phyloP scores from a whole-genome alignment of 2,329 filamentous ascomycete genomes.

The Westerdykella aurantiaca region DNA sequence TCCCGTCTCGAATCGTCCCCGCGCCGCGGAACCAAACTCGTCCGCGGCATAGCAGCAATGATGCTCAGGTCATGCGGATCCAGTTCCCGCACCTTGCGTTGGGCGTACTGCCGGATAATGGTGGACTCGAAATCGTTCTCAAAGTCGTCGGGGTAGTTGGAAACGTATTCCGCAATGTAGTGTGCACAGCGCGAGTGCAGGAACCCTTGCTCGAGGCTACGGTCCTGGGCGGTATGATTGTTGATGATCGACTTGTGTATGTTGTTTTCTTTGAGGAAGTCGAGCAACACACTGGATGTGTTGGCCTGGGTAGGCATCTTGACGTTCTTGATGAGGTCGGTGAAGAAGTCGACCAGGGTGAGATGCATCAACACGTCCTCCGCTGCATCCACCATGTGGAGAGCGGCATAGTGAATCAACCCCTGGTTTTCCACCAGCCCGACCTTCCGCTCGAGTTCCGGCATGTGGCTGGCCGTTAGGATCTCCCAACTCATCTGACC shows the following conservation, averaged over 20 bases:
- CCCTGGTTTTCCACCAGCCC: slow-evolving; percentile 31
- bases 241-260: slow-evolving; percentile 48
- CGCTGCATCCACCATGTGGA: slow-evolving; percentile 51
- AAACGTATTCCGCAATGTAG: slow-evolving; percentile 54
- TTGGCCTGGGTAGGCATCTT: slow-evolving; percentile 13
- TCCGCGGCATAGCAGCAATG: slow-evolving; percentile 53
- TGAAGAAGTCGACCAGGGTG: slow-evolving; percentile 54
- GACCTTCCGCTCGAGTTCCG: slow-evolving; percentile 46
- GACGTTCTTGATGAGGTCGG: slow-evolving; percentile 46
- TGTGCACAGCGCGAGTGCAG: slow-evolving; percentile 51
- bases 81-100: slow-evolving; percentile 47
- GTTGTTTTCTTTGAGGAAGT: slow-evolving; percentile 48
- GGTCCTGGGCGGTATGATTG: slow-evolving; percentile 46
- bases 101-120: slow-evolving; percentile 45
- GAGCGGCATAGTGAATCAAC: slow-evolving; percentile 51
- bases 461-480: slow-evolving; percentile 47
- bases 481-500: slow-evolving; percentile 52
- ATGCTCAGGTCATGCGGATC: slow-evolving; percentile 53
- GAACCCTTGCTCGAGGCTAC: slow-evolving; percentile 49
- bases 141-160: slow-evolving; percentile 51
- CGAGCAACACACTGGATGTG: slow-evolving; percentile 40
- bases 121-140: slow-evolving; percentile 43
- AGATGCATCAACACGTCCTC: slow-evolving; percentile 57
- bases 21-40: slow-evolving; percentile 45
- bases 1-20: slow-evolving; percentile 33